Conservation (phyloP, 78 protist species). For the Dictyostelium citrinum region DNA sequence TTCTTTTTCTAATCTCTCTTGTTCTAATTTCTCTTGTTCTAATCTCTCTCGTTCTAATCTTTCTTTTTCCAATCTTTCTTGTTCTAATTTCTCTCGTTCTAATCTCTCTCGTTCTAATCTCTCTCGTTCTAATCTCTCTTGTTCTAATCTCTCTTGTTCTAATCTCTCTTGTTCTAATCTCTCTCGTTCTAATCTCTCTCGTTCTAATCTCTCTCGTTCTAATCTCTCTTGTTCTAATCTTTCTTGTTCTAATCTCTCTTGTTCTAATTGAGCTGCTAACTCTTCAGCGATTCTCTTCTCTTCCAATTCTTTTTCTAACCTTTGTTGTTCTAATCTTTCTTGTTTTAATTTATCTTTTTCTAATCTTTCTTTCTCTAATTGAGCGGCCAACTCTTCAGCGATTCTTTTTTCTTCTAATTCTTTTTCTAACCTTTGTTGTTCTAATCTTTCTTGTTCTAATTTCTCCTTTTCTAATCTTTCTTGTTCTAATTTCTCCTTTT, state of each 20-base stretch:
- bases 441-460: background rate
- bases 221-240: background rate
- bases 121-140: background rate
- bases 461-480: background rate
- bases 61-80: background rate
- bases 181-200: background rate
- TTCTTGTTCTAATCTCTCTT: slow-evolving; percentile 8
- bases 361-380: background rate
- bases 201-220: background rate
- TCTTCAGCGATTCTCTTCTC: background rate
- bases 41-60: background rate
- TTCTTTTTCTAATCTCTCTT: background rate
- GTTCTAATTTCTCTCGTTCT: slow-evolving; percentile 28
- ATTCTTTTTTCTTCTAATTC: background rate
- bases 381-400: background rate
- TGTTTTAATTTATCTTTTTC: too few relatives aligned
- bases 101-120: background rate
- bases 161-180: background rate
- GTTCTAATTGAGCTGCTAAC: background rate
- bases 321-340: background rate
- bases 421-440: background rate
- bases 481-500: background rate
- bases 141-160: background rate
- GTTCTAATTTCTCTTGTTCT: background rate
- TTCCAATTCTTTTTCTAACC: background rate